Conservation (phyloP, 1,284 basidiomycete species). For the Ceratobasidium sp. region DNA sequence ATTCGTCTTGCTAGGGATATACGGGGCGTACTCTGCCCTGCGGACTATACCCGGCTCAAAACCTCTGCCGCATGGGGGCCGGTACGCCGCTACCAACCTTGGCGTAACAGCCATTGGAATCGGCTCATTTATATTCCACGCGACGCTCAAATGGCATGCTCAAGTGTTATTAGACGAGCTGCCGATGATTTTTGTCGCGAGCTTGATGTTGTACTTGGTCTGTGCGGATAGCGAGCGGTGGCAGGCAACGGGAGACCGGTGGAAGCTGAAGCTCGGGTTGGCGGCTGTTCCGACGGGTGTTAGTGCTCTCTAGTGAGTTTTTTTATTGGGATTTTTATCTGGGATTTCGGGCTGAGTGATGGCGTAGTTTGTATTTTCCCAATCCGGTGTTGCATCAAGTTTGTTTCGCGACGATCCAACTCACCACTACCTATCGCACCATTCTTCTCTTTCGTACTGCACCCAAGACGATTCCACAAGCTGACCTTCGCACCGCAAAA, state of each 20-base stretch:
- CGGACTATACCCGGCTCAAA: background rate
- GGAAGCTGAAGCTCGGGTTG: slow-evolving; percentile 56
- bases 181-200: slow-evolving; percentile 53
- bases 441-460: slow-evolving; percentile 54
- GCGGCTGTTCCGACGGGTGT: slow-evolving; percentile 58
- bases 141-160: slow-evolving; percentile 51
- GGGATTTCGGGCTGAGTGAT: no score
- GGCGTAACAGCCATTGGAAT: slow-evolving; percentile 49
- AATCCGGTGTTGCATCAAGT: slow-evolving; percentile 68
- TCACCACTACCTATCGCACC: slow-evolving; percentile 54
- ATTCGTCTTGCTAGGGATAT: slow-evolving; percentile 49
- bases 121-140: slow-evolving; percentile 50
- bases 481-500: slow-evolving; percentile 50
- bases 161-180: slow-evolving; percentile 52
- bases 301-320: slow-evolving; percentile 61
- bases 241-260: slow-evolving; percentile 17
- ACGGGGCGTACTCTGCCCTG: slow-evolving; percentile 39
- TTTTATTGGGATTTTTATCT: no score
- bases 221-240: slow-evolving; percentile 40
- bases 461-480: slow-evolving; percentile 48
- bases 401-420: slow-evolving; percentile 62
- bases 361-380: slow-evolving; percentile 59
- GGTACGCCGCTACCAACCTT: slow-evolving; percentile 45
- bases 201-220: slow-evolving; percentile 51
- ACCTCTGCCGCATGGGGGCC: slow-evolving; percentile 11